Evolutionary conservation across 176 grass and related monocot genomes (phyloP).

Genomic region (Musa itinerans): DNA sequence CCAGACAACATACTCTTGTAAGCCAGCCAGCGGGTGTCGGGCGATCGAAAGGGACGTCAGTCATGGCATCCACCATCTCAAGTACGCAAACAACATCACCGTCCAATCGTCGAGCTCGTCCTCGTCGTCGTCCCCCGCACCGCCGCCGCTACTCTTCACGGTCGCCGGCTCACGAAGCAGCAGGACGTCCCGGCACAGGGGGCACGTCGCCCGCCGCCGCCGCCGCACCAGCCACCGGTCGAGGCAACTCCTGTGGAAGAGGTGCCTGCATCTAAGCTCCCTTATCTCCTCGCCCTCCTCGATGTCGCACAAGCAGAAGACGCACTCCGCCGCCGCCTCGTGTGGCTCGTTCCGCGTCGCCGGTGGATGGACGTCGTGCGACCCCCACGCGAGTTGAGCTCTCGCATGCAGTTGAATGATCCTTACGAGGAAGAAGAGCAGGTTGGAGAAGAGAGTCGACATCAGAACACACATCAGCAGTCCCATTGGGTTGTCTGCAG

Average conservation of each 20-base stretch:
- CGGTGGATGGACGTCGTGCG: not conserved
- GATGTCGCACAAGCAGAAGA: slow-evolving; percentile 31
- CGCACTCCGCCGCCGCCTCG: slow-evolving; percentile 19
- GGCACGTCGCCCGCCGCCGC: slow-evolving; percentile 1
- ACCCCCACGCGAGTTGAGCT: too few species aligned
- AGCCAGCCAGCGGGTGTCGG: too few species aligned
- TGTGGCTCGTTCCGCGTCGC: not conserved
- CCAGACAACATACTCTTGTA: too few species aligned
- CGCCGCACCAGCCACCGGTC: slow-evolving; percentile 27
- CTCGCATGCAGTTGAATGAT: too few species aligned
- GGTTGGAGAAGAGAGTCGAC: too few species aligned
- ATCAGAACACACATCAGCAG: too few species aligned
- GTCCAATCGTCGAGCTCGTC: not conserved
- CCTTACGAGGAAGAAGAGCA: too few species aligned
- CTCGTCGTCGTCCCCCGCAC: not conserved
- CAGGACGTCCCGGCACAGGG: slow-evolving; percentile 12
- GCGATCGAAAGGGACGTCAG: too few species aligned
- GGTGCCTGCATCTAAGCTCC: slow-evolving; percentile 32
- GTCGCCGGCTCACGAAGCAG: not conserved
- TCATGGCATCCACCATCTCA: too few species aligned
- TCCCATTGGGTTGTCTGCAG: too few species aligned
- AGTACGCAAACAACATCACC: not conserved
- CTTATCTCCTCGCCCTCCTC: slow-evolving; percentile 41
- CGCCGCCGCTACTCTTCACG: not conserved
- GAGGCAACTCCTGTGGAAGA: slow-evolving; percentile 42